phyloP scores from a whole-genome alignment of 768 basidiomycete genomes.

The Auricularia heimuer region DNA sequence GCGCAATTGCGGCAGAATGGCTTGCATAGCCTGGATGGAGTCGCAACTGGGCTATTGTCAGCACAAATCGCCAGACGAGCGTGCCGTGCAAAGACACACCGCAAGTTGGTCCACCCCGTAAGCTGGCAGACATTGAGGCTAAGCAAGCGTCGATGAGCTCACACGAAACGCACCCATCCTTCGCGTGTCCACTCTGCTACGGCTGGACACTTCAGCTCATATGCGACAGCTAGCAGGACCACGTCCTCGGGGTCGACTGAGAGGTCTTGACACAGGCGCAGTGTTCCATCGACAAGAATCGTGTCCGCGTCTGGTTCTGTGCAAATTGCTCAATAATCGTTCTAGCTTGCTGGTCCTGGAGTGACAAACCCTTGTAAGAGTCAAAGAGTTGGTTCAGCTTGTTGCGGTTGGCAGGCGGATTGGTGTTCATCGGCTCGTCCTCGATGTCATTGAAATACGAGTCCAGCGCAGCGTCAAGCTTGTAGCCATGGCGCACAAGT shows the following conservation, averaged over 20 bases:
- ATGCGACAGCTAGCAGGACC: conserved; percentile 72
- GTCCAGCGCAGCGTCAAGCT: conserved; percentile 67
- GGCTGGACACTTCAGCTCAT: conserved; percentile 63
- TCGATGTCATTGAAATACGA: conserved; percentile 55
- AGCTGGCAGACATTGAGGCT: no score
- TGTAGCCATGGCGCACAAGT: conserved; percentile 44
- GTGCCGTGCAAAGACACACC: conserved; percentile 33
- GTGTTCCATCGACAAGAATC: conserved; percentile 69
- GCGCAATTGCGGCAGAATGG: conserved; percentile 43
- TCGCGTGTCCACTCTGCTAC: conserved; percentile 62
- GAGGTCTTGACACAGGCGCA: conserved; percentile 52
- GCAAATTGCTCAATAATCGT: no score
- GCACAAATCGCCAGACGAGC: no score
- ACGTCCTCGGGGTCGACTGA: conserved; percentile 69
- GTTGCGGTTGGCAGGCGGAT: conserved; percentile 24
- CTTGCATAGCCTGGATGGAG: conserved; percentile 50
- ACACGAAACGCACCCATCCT: conserved; percentile 41
- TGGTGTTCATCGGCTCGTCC: conserved; percentile 19
- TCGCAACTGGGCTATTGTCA: conserved; percentile 30
- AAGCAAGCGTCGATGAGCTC: no score
- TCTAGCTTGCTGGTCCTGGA: conserved; percentile 1
- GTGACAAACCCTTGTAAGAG: conserved; percentile 49
- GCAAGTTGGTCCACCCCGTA: conserved; percentile 68
- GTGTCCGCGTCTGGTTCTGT: conserved; percentile 49
- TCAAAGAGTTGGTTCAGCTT: conserved; percentile 53